These are phyloP conservation scores for Metarhizium brunneum DNA, from an alignment of 2,329 filamentous ascomycete genomes.

Conservation along the genomic window DNA sequence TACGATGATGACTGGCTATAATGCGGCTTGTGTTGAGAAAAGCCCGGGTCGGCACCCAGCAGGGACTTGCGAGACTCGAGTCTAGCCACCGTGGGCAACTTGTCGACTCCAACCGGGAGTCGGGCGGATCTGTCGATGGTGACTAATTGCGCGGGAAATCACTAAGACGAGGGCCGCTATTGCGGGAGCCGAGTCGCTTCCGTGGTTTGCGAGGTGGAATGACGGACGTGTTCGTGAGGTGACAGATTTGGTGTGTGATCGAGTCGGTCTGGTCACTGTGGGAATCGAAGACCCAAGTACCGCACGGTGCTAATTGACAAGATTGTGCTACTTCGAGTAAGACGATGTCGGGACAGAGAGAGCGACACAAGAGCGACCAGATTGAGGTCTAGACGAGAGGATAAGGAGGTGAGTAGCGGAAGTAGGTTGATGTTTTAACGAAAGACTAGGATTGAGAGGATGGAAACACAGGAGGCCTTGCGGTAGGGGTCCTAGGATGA, in stretches of 20 bases:
- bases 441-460: constrained; percentile 3
- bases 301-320: background rate
- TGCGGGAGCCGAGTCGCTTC: background rate
- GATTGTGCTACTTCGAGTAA: background rate
- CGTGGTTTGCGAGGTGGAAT: background rate
- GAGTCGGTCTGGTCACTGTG: too few species aligned
- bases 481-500: background rate
- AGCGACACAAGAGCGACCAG: background rate
- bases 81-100: constrained; percentile 28
- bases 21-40: constrained; percentile 21
- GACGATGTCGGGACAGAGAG: background rate
- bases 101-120: constrained; percentile 28
- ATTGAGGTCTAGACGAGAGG: too few species aligned
- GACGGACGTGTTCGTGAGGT: background rate
- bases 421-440: constrained; percentile 2
- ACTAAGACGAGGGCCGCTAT: background rate
- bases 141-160: background rate
- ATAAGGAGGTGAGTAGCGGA: background rate
- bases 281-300: too few species aligned
- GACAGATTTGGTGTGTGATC: too few species aligned
- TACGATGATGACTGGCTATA: constrained; percentile 13
- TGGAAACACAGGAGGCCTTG: background rate
- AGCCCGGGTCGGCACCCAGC: constrained; percentile 28
- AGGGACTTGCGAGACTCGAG: constrained; percentile 32
- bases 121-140: constrained; percentile 5